Base-by-base conservation (phyloP, 441 rosid genomes). In the Croton setiger region DNA sequence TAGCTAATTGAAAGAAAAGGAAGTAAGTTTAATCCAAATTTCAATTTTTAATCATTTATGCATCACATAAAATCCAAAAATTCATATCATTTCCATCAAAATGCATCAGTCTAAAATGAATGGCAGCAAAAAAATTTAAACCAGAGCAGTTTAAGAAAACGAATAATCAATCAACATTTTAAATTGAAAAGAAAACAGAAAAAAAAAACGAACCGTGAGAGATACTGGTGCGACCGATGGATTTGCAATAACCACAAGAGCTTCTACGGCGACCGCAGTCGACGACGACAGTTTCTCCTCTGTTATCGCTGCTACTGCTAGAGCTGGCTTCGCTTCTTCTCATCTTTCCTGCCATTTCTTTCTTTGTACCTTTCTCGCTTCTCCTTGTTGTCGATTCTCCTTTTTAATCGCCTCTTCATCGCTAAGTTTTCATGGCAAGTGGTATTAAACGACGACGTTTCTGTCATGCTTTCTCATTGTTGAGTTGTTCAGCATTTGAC, bases 211-310 rank as follows among this genome's bases (percentile, higher is more conserved):
- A 64, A 95, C 99, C 99, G 71, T 88, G 93, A 72, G 90, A 80
- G 76, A 84, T 66, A 79, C 95, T 88, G 56, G 86, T 77, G 36
- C 72, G 65, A 15, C 68, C 62, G 13, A 74, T 7, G 60, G 97
- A 89, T 82, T 75, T 85, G 75, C 99, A 95, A 71, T 92, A 95
- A 51, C 95, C 92, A 58, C 96, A 92, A 57, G 91, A 63, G 79
- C 87, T 81, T 68, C 73, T 67, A 18, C 64, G 76, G 60, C 84
- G 76, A 66, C 91, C 90, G 44, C 79, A 88, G 80, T 94, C 94
- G 17, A n/a, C 70, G 27, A 95, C 84, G 61, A 85, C 84, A 63
- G 88, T 82, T 75, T 81, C 88, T 48, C 87, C 88, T 60, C 80
- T 68, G 57, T 69, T 68, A 72, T 74, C 66, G 64, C 75, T 69